Evolutionary conservation across 371 early-diverging fungal genomes (phyloP).

Genomic region (Massospora cicadina): DNA sequence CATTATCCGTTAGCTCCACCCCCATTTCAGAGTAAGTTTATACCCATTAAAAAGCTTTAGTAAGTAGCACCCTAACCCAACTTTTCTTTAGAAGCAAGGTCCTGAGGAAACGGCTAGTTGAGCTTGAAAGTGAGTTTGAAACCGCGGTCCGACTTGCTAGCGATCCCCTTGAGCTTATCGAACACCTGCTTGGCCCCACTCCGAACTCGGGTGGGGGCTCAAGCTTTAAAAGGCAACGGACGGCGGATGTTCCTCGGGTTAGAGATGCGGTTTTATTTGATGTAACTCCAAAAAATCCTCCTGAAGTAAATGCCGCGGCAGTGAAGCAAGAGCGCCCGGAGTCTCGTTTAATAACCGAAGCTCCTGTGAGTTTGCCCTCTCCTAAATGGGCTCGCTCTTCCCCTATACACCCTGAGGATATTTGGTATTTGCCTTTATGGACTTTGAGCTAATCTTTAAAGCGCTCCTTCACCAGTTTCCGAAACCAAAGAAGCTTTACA

Average conservation of each 20-base stretch:
- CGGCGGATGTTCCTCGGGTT: background rate
- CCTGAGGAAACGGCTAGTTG: background rate
- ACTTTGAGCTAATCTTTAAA: too few species aligned
- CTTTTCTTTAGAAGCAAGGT: background rate
- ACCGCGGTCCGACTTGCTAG: background rate
- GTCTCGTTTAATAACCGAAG: background rate
- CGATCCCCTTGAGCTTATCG: background rate
- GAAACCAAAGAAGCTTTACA: too few species aligned
- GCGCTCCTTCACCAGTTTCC: too few species aligned
- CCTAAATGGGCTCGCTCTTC: too few species aligned
- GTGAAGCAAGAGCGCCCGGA: background rate
- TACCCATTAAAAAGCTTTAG: background rate
- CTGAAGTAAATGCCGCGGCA: background rate
- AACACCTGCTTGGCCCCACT: background rate
- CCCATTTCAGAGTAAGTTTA: background rate
- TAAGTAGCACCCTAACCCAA: background rate
- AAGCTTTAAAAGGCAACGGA: background rate
- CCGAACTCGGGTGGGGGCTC: background rate
- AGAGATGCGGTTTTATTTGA: background rate
- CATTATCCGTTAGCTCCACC: background rate
- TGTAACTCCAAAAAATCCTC: background rate
- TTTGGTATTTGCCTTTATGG: too few species aligned
- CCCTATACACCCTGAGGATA: too few species aligned
- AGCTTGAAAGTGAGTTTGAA: background rate
- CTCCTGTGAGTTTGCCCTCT: background rate